These are phyloP conservation scores for Podospora comata DNA, from an alignment of 495 filamentous ascomycete genomes.

Conservation along the genomic window DNA sequence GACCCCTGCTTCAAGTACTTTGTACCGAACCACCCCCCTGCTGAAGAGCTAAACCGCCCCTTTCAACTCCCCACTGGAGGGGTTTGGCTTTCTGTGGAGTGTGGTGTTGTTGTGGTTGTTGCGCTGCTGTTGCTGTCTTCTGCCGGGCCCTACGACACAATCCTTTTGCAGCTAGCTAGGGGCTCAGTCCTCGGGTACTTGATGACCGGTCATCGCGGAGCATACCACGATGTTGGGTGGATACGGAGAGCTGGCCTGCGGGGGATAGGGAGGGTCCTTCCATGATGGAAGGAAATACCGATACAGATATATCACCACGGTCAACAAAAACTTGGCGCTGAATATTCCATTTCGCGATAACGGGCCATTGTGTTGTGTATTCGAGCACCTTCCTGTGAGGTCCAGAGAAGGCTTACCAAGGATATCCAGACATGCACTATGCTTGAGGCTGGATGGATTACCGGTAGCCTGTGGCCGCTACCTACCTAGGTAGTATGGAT, in stretches of 20 bases:
- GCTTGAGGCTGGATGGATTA: constrained; percentile 1
- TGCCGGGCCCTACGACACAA: constrained; percentile 20
- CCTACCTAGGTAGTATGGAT: constrained; percentile 20
- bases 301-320: neutral
- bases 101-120: neutral
- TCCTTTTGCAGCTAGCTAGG: neutral
- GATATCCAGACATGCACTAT: constrained; percentile 4
- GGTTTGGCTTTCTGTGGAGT: neutral
- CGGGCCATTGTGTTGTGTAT: neutral
- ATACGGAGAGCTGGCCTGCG: neutral
- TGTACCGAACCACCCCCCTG: constrained; percentile 6
- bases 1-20: neutral
- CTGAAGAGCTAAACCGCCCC: neutral
- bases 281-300: neutral
- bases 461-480: neutral
- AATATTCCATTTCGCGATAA: neutral
- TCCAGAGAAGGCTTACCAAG: neutral
- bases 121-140: constrained; percentile 17
- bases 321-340: neutral
- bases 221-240: constrained; percentile 2
- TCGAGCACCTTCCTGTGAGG: neutral
- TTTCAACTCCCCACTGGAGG: constrained; percentile 4
- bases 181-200: neutral
- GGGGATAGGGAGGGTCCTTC: neutral
- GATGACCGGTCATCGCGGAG: neutral